Percentiles rank a stretch among this genome's conserved stretches.
Evolutionary conservation across 1,139 yeast genomes (phyloP).

Genomic region (Maudiozyma humilis): DNA sequence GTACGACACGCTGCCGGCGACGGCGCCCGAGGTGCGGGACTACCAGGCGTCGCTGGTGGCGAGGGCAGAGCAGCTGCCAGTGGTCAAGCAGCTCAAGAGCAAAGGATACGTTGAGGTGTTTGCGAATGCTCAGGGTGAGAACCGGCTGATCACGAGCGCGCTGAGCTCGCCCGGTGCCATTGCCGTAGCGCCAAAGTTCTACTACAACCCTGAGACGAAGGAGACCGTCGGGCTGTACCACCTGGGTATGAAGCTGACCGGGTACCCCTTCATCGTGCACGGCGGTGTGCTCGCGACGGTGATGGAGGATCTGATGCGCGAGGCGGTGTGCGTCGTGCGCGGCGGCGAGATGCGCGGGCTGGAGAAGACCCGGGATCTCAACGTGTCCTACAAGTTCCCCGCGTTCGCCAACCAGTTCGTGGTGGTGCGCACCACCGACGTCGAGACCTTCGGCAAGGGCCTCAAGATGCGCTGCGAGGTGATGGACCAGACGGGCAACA

Average conservation of each 20-base stretch:
- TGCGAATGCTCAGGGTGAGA: conserved; percentile 28
- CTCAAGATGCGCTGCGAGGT: conserved; percentile 35
- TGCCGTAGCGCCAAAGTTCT: conserved; percentile 63
- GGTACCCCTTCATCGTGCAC: conserved; percentile 81
- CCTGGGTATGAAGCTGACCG: conserved; percentile 71
- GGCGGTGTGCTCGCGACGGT: conserved; percentile 86
- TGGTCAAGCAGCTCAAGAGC: conserved; percentile 31
- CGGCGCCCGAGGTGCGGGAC: conserved; percentile 23
- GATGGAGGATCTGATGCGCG: conserved; percentile 61
- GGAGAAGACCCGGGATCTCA: conserved; percentile 25
- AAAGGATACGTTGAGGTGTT: conserved; percentile 33
- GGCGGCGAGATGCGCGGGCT: conserved; percentile 22
- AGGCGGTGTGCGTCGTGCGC: conserved; percentile 23
- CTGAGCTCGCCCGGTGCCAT: conserved; percentile 68
- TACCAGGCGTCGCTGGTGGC: conserved; percentile 37
- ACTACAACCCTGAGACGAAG: conserved; percentile 47
- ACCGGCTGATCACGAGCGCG: conserved; percentile 33
- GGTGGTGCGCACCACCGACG: conserved; percentile 46
- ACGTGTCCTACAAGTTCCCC: conserved; percentile 51
- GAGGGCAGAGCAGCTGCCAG: conserved; percentile 43
- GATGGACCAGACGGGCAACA: conserved; percentile 38
- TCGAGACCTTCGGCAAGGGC: conserved; percentile 31
- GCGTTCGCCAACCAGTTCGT: conserved; percentile 75
- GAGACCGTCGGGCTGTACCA: conserved; percentile 65
- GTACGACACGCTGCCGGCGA: conserved; percentile 26